Conservation (phyloP, 768 basidiomycete species). For the Lentinus brumalis region DNA sequence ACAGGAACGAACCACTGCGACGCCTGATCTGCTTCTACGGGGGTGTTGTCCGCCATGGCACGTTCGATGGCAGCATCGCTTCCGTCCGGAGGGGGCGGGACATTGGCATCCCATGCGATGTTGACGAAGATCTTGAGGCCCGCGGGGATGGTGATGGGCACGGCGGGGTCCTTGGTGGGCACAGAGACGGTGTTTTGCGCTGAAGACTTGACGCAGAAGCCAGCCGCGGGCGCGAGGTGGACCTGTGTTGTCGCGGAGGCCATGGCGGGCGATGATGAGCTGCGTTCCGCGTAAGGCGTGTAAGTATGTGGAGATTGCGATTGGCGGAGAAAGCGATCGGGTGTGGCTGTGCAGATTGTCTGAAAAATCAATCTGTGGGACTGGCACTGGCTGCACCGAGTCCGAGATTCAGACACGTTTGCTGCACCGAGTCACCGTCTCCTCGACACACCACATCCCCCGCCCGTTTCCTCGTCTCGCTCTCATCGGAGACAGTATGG, state of each 20-base stretch:
- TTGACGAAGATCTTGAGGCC: conserved; percentile 74
- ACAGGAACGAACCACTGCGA: conserved; percentile 69
- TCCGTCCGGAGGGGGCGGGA: conserved; percentile 69
- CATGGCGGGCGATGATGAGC: not conserved
- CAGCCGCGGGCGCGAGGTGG: conserved; percentile 58
- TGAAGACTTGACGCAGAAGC: conserved; percentile 71
- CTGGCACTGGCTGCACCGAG: not conserved
- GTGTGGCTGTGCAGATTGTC: conserved; percentile 2
- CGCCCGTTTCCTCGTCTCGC: not conserved
- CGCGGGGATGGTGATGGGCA: conserved; percentile 39
- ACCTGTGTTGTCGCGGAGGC: conserved; percentile 26
- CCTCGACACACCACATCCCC: not conserved
- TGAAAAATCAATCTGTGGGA: not conserved
- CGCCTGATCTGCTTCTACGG: conserved; percentile 40
- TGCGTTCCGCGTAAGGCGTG: not conserved
- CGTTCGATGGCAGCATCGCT: conserved; percentile 58
- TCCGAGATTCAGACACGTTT: not conserved
- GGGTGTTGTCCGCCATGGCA: conserved; percentile 53
- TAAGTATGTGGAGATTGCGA: not conserved
- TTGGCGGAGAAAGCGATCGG: conserved; percentile 8
- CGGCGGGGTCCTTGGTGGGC: not conserved
- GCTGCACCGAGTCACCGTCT: not conserved
- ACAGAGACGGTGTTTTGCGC: conserved; percentile 41
- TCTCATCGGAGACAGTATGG: conserved; percentile 10
- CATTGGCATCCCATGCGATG: conserved; percentile 66